phyloP scores from a whole-genome alignment of 1,139 yeast species.

The Saccharomyces hybrid region DNA sequence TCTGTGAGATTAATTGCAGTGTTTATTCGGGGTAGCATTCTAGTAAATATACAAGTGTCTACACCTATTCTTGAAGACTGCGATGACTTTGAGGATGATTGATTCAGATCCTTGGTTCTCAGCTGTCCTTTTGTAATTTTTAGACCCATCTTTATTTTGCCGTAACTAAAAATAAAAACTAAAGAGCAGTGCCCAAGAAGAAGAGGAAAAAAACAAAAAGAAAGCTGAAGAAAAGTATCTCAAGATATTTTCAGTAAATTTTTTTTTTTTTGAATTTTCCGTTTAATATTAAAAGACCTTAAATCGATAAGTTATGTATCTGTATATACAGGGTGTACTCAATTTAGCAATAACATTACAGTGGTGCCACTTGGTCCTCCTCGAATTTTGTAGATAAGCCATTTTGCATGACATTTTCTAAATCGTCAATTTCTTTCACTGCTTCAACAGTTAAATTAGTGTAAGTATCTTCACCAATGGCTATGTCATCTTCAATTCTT shows the following conservation, averaged over 20 bases:
- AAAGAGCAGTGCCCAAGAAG: not conserved
- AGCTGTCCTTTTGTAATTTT: not conserved
- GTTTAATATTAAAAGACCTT: not conserved
- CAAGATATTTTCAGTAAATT: not conserved
- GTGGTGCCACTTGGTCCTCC: slow-evolving; percentile 44
- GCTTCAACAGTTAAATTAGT: slow-evolving; percentile 74
- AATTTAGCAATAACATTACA: slow-evolving; percentile 7
- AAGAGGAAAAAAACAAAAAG: not conserved
- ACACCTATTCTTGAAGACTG: not conserved
- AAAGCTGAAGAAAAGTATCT: not conserved
- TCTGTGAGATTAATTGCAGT: not conserved
- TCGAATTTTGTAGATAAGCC: slow-evolving; percentile 51
- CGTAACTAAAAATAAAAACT: not conserved
- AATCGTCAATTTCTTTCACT: slow-evolving; percentile 73
- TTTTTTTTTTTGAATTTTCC: not conserved
- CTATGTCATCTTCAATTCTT: slow-evolving; percentile 89
- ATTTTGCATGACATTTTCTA: slow-evolving; percentile 53
- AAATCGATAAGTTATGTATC: not conserved
- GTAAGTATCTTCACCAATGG: slow-evolving; percentile 53
- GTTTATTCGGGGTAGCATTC: not conserved
- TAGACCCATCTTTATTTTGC: not conserved
- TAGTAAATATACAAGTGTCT: not conserved
- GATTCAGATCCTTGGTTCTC: not conserved
- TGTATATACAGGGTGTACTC: slow-evolving; percentile 2
- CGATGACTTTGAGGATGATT: not conserved